Evolutionary conservation across 352 stramenopile species (phyloP).

Genomic region (Pythium insidiosum): DNA sequence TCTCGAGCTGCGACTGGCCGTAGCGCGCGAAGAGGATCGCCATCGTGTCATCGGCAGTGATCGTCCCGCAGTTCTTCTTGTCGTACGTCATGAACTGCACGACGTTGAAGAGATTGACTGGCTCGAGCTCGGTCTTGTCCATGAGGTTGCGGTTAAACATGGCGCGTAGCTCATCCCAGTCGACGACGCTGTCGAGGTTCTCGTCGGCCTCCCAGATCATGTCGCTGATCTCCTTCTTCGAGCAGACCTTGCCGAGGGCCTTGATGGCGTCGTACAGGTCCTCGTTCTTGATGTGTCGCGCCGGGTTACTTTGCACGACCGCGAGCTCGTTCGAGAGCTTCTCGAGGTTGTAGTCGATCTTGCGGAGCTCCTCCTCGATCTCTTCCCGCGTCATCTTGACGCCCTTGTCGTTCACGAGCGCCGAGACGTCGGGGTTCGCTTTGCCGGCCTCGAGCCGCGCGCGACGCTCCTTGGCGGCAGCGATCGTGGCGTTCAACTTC

Average conservation of each 20-base stretch:
- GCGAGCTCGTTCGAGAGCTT: constrained; percentile 36
- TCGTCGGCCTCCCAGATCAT: constrained; percentile 99
- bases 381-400: constrained; percentile 73
- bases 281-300: constrained; percentile 81
- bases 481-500: constrained; percentile 37
- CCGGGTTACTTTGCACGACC: constrained; percentile 37
- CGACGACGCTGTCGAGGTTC: constrained; percentile 92
- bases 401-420: constrained; percentile 70
- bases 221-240: constrained; percentile 94
- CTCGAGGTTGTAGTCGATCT: constrained; percentile 50
- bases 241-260: constrained; percentile 86
- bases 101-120: constrained; percentile 94
- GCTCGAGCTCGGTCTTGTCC: constrained; percentile 93
- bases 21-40: constrained; percentile 95
- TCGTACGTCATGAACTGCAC: constrained; percentile 98
- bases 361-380: constrained; percentile 68
- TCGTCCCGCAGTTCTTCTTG: constrained; percentile 90
- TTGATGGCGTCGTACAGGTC: constrained; percentile 94
- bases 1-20: constrained; percentile 82
- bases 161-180: constrained; percentile 93
- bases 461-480: constrained; percentile 43
- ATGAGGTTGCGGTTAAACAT: constrained; percentile 97
- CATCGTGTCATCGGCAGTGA: constrained; percentile 98
- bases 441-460: constrained; percentile 48
- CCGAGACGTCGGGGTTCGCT: constrained; percentile 62